phyloP scores from a whole-genome alignment of 495 filamentous ascomycete genomes.

The Jackrogersella multiformis region DNA sequence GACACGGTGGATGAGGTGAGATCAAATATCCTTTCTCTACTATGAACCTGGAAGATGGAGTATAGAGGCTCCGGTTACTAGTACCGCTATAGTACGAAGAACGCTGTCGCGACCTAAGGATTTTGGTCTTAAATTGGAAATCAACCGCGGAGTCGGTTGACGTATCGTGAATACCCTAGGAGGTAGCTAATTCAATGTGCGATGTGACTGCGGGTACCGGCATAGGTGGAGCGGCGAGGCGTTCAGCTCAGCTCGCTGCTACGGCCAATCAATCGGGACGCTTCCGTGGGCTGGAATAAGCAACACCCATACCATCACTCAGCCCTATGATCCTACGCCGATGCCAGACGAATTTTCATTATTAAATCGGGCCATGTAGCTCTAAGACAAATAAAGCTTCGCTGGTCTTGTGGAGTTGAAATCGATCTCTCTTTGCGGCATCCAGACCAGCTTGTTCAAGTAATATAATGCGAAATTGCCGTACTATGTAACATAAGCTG shows the following conservation, averaged over 20 bases:
- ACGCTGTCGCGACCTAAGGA: background rate
- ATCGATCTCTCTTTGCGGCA: background rate
- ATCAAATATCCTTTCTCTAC: slow-evolving; percentile 9
- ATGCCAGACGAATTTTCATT: background rate
- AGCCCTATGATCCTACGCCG: slow-evolving; percentile 13
- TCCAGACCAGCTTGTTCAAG: background rate
- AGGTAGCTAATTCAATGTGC: background rate
- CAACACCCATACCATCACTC: background rate
- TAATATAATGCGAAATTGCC: slow-evolving; percentile 8
- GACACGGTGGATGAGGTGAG: slow-evolving; percentile 21
- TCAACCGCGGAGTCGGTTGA: too few relatives aligned
- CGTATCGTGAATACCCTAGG: background rate
- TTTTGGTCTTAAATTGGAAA: background rate
- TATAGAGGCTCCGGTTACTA: background rate
- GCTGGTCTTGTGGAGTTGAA: background rate
- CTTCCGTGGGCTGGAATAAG: slow-evolving; percentile 8
- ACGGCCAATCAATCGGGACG: slow-evolving; percentile 11
- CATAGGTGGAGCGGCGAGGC: slow-evolving; percentile 11
- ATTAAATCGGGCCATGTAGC: background rate
- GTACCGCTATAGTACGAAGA: background rate
- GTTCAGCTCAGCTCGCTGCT: slow-evolving; percentile 6
- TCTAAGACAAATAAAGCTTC: background rate
- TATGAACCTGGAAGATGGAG: background rate
- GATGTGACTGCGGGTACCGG: background rate
- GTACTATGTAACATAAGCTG: slow-evolving; percentile 23